Base-by-base conservation (phyloP, 1,284 basidiomycete genomes). In the Exobasidium cylindrosporum region DNA sequence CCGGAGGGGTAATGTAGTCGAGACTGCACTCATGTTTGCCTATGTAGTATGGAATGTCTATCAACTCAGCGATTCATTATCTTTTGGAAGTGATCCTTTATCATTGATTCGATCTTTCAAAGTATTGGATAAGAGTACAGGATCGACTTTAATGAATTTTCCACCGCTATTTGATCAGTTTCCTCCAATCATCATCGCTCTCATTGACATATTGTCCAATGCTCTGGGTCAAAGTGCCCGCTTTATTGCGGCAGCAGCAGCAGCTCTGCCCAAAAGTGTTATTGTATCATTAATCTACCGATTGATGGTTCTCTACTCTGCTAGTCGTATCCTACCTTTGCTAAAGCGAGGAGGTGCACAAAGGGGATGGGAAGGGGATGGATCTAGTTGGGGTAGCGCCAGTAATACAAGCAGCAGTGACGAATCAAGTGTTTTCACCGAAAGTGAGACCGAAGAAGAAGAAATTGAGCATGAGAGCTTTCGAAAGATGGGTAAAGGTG, bases 41-140 rank as follows among this genome's bases (percentile, higher is more conserved):
- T 79, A 79, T 49, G 76, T 78, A 21, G 70, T 72, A 3, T 79
- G 75, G 60, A 79, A 79, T 62, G 72, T 79, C 54, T 77, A 72
- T 52, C 72, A 76, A 54, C 66, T 78, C 11, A 32, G 55, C 11
- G 61, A 67, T 24, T 70, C 68, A 40, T 64, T 76, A 3, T 61
- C 70, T 4, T 74, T 78, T 32, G 67, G 73, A 7, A 66, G 73
- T 0, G 77, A 79, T 49, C 76, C 77, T 1, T 64, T 79, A 46
- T 62, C 73, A 31, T 65, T 79, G 26, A 72, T 79, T 44, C 72
- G 74, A 40, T 69, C 72, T 31, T 77, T 79, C 70, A 76, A 76
- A 40, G 28, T 47, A n/a, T 44, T 58, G 46, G 57, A 24, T 21
- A 40, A 40, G 35, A 40, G 35, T 40, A 31, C 57, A 13, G 26